Percentiles rank a stretch among this genome's conserved stretches.
These are phyloP conservation scores for Byssochlamys sp. DNA, from an alignment of 2,329 filamentous ascomycete species.

Conservation along the genomic window DNA sequence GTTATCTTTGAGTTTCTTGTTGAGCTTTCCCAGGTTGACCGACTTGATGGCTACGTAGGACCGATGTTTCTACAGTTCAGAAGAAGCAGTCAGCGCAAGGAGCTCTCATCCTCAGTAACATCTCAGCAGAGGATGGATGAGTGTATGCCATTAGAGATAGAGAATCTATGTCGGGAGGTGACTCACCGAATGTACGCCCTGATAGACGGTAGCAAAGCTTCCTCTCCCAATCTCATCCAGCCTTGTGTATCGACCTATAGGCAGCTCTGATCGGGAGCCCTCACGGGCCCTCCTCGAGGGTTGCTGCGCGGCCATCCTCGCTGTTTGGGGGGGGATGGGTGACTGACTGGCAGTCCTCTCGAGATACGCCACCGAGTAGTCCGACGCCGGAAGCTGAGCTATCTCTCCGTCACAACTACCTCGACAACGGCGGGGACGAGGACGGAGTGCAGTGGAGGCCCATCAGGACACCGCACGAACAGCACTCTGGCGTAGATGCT, in stretches of 20 bases:
- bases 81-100: background rate
- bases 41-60: conserved; percentile 91
- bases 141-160: background rate
- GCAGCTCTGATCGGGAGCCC: conserved; percentile 23
- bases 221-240: conserved; percentile 90
- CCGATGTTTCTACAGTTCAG: conserved; percentile 55
- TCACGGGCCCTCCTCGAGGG: conserved; percentile 34
- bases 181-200: conserved; percentile 72
- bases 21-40: conserved; percentile 79
- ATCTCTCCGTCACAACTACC: conserved; percentile 28
- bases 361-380: conserved; percentile 1
- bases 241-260: conserved; percentile 68
- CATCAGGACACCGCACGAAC: conserved; percentile 20
- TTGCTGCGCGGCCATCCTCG: conserved; percentile 35
- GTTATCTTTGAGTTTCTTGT: conserved; percentile 93
- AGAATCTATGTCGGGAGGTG: background rate
- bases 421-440: conserved; percentile 18
- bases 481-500: background rate
- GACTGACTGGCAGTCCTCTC: background rate
- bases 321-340: conserved; percentile 23
- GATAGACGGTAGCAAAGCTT: conserved; percentile 93
- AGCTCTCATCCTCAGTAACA: background rate
- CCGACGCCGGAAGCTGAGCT: conserved; percentile 1
- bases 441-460: conserved; percentile 18
- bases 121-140: background rate